Conservation (phyloP, 257 asterid species). For the Capsicum chinense region DNA sequence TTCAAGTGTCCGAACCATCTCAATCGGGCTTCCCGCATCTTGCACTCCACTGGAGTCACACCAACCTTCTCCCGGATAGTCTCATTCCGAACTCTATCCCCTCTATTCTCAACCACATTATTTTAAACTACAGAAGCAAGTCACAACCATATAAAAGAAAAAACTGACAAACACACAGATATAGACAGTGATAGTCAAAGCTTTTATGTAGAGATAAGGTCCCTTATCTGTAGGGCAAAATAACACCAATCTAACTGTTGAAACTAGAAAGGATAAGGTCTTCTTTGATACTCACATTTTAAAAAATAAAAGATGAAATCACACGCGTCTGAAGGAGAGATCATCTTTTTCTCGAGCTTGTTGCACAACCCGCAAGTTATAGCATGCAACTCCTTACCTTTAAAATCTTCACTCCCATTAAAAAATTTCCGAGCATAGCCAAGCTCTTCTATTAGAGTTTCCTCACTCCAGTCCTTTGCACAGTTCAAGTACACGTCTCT, state of each 20-base stretch:
- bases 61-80: too few species aligned
- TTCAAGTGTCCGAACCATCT: too few species aligned
- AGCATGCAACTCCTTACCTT: slow-evolving; percentile 71
- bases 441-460: slow-evolving; percentile 71
- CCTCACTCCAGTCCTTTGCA: slow-evolving; percentile 77
- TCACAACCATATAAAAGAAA: neutral
- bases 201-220: neutral
- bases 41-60: too few species aligned
- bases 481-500: slow-evolving; percentile 71
- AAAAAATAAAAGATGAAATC: slow-evolving; percentile 67
- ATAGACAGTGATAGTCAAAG: neutral
- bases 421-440: slow-evolving; percentile 74
- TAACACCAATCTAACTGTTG: neutral
- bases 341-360: slow-evolving; percentile 61
- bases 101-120: neutral
- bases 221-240: neutral
- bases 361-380: slow-evolving; percentile 69
- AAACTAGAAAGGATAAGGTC: neutral
- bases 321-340: slow-evolving; percentile 78
- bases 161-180: neutral
- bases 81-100: too few species aligned
- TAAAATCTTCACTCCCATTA: slow-evolving; percentile 76
- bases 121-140: neutral
- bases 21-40: too few species aligned
- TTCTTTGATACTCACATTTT: slow-evolving; percentile 61